Evolutionary conservation across 306 rosid genomes (phyloP).

Genomic region (Gastrolobium villosum): DNA sequence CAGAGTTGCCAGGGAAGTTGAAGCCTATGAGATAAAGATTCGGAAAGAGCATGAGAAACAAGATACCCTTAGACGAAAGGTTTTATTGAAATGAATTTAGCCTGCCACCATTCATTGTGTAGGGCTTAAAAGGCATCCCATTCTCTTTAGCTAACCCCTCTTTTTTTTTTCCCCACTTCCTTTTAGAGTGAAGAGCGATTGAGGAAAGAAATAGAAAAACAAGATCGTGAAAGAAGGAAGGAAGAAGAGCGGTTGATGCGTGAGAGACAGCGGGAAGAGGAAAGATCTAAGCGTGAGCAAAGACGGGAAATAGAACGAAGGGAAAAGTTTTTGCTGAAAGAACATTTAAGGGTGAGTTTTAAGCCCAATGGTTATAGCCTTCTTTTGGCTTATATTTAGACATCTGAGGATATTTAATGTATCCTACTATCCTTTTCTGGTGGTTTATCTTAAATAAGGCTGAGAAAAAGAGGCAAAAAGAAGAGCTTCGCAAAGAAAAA

Average conservation of each 20-base stretch:
- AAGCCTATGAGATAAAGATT: constrained; percentile 83
- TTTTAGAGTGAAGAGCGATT: constrained; percentile 83
- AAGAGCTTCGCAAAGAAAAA: constrained; percentile 89
- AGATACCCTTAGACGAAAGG: constrained; percentile 92
- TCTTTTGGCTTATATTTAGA: constrained; percentile 35
- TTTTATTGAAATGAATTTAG: constrained; percentile 45
- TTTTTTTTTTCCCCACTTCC: constrained; percentile 28
- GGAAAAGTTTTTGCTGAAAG: constrained; percentile 90
- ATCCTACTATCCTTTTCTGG: constrained; percentile 35
- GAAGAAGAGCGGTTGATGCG: constrained; percentile 97
- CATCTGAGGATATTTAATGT: constrained; percentile 43
- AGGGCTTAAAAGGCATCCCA: constrained; percentile 5
- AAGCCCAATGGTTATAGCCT: constrained; percentile 6
- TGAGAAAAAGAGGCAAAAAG: constrained; percentile 88
- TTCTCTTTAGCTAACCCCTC: constrained; percentile 38
- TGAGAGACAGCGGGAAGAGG: constrained; percentile 90
- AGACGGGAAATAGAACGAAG: constrained; percentile 87
- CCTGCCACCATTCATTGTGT: constrained; percentile 7
- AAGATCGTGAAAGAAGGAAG: constrained; percentile 90
- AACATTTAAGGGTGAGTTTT: constrained; percentile 76
- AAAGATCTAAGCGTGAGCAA: constrained; percentile 89
- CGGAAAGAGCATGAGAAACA: constrained; percentile 96
- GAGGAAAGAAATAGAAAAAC: constrained; percentile 92
- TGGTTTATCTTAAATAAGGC: constrained; percentile 63
- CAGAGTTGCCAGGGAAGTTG: constrained; percentile 77